Percentiles rank a stretch among this genome's conserved stretches.
Evolutionary conservation across 768 basidiomycete species (phyloP).

Genomic region (Boletus tylopilopsis): DNA sequence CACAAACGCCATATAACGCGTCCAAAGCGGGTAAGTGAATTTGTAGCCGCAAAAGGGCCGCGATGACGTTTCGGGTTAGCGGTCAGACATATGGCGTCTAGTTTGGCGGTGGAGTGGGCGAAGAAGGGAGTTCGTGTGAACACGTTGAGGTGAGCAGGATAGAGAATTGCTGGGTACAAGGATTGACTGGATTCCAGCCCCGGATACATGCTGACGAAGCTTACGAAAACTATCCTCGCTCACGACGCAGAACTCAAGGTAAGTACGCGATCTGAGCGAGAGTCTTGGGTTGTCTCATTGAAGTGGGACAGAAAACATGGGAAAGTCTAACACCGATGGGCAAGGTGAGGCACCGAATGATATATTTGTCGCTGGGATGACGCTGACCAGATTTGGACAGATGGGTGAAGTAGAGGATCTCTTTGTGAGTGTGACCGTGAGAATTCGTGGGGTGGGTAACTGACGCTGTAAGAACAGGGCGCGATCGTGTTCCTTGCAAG

Average conservation of each 20-base stretch:
- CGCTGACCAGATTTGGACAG: conserved; percentile 37
- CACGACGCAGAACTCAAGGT: conserved; percentile 75
- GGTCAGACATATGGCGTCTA: conserved; percentile 91
- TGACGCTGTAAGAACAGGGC: conserved; percentile 43
- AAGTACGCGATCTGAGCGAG: background rate
- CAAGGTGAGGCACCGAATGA: conserved; percentile 53
- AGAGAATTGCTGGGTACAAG: background rate
- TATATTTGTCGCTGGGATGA: background rate
- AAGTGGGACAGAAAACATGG: conserved; percentile 64
- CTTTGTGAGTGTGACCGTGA: conserved; percentile 45
- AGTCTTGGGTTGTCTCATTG: background rate
- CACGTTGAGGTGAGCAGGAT: conserved; percentile 59
- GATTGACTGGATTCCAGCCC: conserved; percentile 46
- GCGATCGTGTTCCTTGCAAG: conserved; percentile 89
- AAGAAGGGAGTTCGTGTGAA: conserved; percentile 86
- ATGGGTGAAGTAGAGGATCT: conserved; percentile 94
- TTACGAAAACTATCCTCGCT: conserved; percentile 80
- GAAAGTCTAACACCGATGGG: conserved; percentile 84
- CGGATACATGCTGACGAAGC: conserved; percentile 91
- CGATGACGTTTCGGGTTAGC: conserved; percentile 40
- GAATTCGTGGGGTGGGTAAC: background rate
- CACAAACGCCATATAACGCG: conserved; percentile 94
- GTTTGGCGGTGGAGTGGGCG: conserved; percentile 95
- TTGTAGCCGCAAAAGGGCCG: background rate
- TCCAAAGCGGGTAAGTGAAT: conserved; percentile 75